Conservation (phyloP, 2,329 filamentous ascomycete genomes). For the Sclerotinia trifoliorum region DNA sequence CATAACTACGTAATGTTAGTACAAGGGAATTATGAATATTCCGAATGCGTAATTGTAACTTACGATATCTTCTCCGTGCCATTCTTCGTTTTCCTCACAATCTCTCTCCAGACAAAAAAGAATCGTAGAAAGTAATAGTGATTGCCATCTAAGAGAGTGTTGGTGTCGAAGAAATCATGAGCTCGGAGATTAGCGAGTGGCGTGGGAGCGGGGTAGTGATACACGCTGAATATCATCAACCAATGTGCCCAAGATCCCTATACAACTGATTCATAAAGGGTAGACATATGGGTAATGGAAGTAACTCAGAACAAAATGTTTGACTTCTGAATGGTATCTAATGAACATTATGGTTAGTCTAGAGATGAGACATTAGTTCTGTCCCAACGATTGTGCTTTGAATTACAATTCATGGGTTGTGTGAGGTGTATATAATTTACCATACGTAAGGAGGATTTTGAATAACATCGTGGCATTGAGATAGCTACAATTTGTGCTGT, state of each 20-base stretch:
- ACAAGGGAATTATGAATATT: not conserved
- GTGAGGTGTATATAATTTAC: not conserved
- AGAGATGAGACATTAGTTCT: not conserved
- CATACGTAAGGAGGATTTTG: not conserved
- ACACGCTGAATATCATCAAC: not conserved
- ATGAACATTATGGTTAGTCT: not conserved
- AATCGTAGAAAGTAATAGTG: not conserved
- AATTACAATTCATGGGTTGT: not conserved
- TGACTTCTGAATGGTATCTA: not conserved
- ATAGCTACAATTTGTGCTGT: no score
- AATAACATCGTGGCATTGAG: not conserved
- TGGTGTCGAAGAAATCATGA: not conserved
- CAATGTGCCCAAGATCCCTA: not conserved
- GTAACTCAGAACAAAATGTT: not conserved
- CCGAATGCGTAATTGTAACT: not conserved
- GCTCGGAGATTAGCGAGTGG: not conserved
- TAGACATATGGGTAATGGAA: not conserved
- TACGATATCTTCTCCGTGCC: not conserved
- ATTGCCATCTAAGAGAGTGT: no score
- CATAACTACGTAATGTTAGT: not conserved
- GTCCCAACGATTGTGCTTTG: no score
- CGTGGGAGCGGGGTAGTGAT: not conserved
- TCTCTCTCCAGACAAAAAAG: not conserved
- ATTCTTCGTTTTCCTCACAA: not conserved
- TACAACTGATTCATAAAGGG: not conserved